A percentile compares a stretch with the other conserved stretches of the same genome.
Conservation (phyloP, 2,329 filamentous ascomycete species). For the Catunica adiposa region DNA sequence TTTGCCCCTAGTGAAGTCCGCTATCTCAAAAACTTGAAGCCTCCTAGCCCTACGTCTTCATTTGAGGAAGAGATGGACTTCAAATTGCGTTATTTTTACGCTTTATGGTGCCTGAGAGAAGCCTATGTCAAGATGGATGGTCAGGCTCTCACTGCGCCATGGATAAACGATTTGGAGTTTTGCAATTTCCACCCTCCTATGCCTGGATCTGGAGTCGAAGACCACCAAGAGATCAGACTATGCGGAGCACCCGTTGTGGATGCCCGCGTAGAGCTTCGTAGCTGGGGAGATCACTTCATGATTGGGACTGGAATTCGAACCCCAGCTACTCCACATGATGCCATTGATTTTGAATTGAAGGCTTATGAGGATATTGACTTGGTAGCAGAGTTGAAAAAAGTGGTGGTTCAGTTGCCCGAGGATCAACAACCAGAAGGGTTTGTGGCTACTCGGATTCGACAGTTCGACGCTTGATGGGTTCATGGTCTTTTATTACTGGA, state of each 20-base stretch:
- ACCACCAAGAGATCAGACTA: slow-evolving; percentile 7
- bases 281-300: slow-evolving; percentile 10
- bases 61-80: slow-evolving; percentile 25
- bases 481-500: no score
- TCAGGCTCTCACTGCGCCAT: slow-evolving; percentile 56
- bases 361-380: slow-evolving; percentile 8
- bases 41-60: not conserved
- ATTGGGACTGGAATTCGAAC: slow-evolving; percentile 12
- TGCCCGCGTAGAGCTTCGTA: slow-evolving; percentile 11
- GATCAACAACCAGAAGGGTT: not conserved
- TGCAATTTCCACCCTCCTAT: slow-evolving; percentile 40
- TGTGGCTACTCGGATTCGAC: not conserved
- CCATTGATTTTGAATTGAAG: slow-evolving; percentile 1
- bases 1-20: slow-evolving; percentile 45
- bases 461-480: not conserved
- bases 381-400: not conserved
- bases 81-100: slow-evolving; percentile 56
- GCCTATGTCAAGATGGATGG: slow-evolving; percentile 73
- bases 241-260: slow-evolving; percentile 3
- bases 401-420: not conserved
- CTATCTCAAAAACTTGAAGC: slow-evolving; percentile 37
- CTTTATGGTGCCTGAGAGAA: slow-evolving; percentile 65
- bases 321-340: slow-evolving; percentile 1
- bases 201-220: slow-evolving; percentile 16
- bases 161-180: slow-evolving; percentile 58